phyloP scores from a whole-genome alignment of 164 flowering plant species.

The Nymphaea colorata region DNA sequence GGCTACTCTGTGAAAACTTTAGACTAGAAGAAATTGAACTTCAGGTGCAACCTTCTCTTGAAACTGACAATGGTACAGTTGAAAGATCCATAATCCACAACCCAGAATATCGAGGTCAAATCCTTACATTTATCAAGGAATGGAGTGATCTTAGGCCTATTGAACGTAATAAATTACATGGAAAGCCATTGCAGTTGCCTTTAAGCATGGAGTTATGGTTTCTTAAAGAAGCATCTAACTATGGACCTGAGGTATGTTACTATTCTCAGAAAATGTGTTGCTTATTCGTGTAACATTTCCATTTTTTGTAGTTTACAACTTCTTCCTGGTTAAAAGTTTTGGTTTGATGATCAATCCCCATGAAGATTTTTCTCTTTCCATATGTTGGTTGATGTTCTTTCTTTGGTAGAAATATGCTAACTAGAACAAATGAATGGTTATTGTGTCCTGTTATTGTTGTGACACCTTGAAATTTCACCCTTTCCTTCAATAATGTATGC shows the following conservation, averaged over 20 bases:
- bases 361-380: no score
- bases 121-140: conserved; percentile 41
- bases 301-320: background rate
- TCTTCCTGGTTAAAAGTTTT: background rate
- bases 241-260: conserved; percentile 43
- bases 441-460: no score
- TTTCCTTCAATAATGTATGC: no score
- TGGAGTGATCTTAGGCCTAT: conserved; percentile 71
- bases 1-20: conserved; percentile 60
- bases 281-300: background rate
- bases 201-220: conserved; percentile 56
- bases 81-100: conserved; percentile 21
- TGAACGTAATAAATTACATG: conserved; percentile 48
- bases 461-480: no score
- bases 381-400: no score
- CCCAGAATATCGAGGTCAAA: conserved; percentile 26
- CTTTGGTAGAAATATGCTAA: no score
- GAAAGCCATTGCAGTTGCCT: conserved; percentile 84
- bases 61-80: conserved; percentile 14
- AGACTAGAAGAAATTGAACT: conserved; percentile 66
- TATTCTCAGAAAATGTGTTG: background rate
- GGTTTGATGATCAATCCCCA: background rate
- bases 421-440: no score
- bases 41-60: conserved; percentile 9
- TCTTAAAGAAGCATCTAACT: conserved; percentile 56